Percentiles rank a stretch among this genome's conserved stretches.
phyloP scores from a whole-genome alignment of 768 basidiomycete species.

The Leccinum barrowsii region DNA sequence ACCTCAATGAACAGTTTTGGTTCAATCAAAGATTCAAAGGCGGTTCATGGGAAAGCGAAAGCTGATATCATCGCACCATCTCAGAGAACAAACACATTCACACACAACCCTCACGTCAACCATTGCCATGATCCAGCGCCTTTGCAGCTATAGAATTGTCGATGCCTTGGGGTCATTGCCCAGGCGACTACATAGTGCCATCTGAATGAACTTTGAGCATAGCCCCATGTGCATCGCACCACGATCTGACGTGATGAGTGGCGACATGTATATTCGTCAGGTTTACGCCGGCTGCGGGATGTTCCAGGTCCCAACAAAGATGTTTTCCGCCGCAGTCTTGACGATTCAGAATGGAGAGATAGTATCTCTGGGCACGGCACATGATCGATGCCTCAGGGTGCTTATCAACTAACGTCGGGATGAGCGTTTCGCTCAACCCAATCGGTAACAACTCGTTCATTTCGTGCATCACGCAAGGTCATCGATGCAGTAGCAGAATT shows the following conservation, averaged over 20 bases:
- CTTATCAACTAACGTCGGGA: background rate
- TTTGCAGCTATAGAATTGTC: background rate
- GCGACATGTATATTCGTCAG: background rate
- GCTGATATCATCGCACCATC: background rate
- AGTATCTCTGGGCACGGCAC: background rate
- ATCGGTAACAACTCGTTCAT: background rate
- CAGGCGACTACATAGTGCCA: background rate
- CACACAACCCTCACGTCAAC: background rate
- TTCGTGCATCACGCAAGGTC: background rate
- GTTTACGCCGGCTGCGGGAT: background rate
- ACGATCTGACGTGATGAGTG: background rate
- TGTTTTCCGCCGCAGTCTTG: background rate
- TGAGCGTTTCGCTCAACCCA: background rate
- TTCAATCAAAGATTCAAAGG: background rate
- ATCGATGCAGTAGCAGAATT: background rate
- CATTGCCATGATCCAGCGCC: background rate
- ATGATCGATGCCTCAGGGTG: background rate
- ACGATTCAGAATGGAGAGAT: background rate
- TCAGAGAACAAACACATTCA: background rate
- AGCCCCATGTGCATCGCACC: background rate
- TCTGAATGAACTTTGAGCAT: background rate
- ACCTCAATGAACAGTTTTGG: background rate
- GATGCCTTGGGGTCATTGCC: background rate
- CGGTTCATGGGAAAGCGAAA: background rate
- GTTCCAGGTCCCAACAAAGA: background rate